phyloP scores from a whole-genome alignment of 2,329 filamentous ascomycete species.

The Colletotrichum ledebouriae region DNA sequence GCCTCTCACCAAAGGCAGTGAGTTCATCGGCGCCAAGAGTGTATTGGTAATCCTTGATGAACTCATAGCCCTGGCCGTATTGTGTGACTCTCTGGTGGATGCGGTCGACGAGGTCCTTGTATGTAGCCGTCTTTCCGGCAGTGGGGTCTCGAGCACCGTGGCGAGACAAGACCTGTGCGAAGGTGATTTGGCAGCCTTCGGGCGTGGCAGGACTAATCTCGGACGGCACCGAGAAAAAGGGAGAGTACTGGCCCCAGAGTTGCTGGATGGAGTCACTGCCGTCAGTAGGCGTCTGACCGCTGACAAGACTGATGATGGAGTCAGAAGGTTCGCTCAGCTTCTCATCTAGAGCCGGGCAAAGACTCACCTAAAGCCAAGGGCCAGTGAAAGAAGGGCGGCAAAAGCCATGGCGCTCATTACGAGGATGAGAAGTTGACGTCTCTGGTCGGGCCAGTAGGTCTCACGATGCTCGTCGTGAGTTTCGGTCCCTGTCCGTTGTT shows the following conservation, averaged over 20 bases:
- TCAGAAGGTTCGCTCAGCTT: background rate
- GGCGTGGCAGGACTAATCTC: constrained; percentile 73
- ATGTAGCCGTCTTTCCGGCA: constrained; percentile 71
- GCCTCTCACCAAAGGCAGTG: constrained; percentile 73
- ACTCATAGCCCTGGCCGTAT: constrained; percentile 75
- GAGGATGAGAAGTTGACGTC: constrained; percentile 43
- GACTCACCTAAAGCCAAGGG: constrained; percentile 34
- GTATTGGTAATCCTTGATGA: constrained; percentile 80
- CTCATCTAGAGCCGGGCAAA: background rate
- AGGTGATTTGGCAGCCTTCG: constrained; percentile 78
- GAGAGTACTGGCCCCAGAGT: constrained; percentile 89
- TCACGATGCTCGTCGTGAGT: constrained; percentile 33
- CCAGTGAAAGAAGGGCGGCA: constrained; percentile 25
- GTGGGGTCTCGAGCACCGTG: constrained; percentile 91
- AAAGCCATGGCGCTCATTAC: constrained; percentile 44
- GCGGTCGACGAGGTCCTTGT: constrained; percentile 72
- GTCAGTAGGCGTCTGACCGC: constrained; percentile 33
- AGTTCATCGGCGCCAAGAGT: constrained; percentile 77
- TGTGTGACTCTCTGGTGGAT: constrained; percentile 67
- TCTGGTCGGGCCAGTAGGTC: constrained; percentile 40
- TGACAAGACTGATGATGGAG: constrained; percentile 35
- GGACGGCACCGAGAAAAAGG: constrained; percentile 83
- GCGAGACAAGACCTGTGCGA: constrained; percentile 84
- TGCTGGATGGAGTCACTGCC: constrained; percentile 62
- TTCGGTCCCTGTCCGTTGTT: constrained; percentile 26